Conservation (phyloP, 2,329 filamentous ascomycete genomes). For the Penicillium nordicum region DNA sequence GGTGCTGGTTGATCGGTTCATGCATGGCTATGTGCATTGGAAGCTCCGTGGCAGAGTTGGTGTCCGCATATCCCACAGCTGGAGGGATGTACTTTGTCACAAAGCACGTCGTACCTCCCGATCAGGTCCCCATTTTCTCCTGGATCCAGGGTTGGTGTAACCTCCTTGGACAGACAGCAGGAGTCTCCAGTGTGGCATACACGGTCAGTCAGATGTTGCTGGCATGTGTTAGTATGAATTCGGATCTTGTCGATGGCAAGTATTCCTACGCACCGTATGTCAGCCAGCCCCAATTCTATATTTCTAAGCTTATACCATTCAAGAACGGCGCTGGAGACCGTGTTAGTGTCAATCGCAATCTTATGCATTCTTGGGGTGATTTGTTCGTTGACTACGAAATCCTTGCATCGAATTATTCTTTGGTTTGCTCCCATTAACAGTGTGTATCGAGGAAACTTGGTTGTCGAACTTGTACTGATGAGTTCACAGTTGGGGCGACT, state of each 20-base stretch:
- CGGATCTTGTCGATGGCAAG: conserved; percentile 47
- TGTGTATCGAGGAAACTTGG: conserved; percentile 27
- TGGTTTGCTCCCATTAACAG: conserved; percentile 67
- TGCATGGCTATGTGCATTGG: conserved; percentile 63
- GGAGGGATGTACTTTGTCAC: conserved; percentile 68
- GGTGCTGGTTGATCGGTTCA: conserved; percentile 64
- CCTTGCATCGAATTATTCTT: conserved; percentile 57
- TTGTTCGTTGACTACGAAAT: conserved; percentile 61
- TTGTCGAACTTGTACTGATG: background rate
- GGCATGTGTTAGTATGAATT: conserved; percentile 61
- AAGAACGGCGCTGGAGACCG: conserved; percentile 58
- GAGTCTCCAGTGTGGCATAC: conserved; percentile 61
- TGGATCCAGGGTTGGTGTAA: conserved; percentile 69
- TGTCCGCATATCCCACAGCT: conserved; percentile 64
- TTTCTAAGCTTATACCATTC: conserved; percentile 8
- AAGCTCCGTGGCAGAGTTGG: conserved; percentile 62
- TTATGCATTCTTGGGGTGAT: conserved; percentile 56
- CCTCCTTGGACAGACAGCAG: conserved; percentile 61
- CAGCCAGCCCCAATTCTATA: background rate
- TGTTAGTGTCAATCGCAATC: conserved; percentile 55
- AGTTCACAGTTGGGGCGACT: conserved; percentile 52
- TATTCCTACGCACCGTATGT: conserved; percentile 58
- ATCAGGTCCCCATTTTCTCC: conserved; percentile 60
- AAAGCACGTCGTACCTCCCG: conserved; percentile 60
- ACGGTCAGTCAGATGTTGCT: conserved; percentile 63